A percentile compares a stretch with the other conserved stretches of the same genome.
These are phyloP conservation scores for Amyloporia xantha DNA, from an alignment of 768 basidiomycete species.

Conservation along the genomic window DNA sequence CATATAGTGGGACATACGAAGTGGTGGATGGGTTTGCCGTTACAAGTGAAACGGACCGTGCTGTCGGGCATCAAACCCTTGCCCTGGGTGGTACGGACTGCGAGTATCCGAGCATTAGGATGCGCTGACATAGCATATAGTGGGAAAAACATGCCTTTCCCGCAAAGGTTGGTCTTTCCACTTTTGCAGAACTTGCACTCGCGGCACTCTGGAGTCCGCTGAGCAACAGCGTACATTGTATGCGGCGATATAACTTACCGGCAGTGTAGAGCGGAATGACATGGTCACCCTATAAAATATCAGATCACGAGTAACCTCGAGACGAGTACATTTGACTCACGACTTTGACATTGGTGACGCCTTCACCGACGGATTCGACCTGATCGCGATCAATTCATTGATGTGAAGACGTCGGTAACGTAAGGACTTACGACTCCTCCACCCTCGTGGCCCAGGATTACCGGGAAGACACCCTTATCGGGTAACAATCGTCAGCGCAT, in stretches of 20 bases:
- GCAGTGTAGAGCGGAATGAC: constrained; percentile 97
- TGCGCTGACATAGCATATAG: background rate
- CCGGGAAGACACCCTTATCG: constrained; percentile 76
- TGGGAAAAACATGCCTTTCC: constrained; percentile 51
- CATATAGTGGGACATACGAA: constrained; percentile 53
- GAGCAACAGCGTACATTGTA: background rate
- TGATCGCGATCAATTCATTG: constrained; percentile 24
- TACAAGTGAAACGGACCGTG: constrained; percentile 81
- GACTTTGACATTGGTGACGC: constrained; percentile 72
- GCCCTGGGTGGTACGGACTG: constrained; percentile 91
- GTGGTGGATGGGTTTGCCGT: constrained; percentile 82
- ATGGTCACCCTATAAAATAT: constrained; percentile 68
- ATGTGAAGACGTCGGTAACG: background rate
- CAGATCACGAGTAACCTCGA: too few relatives aligned
- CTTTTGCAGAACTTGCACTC: constrained; percentile 99
- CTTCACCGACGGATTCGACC: constrained; percentile 97
- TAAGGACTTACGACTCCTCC: constrained; percentile 67
- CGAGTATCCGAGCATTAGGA: constrained; percentile 2
- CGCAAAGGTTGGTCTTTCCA: constrained; percentile 98
- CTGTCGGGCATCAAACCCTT: constrained; percentile 93
- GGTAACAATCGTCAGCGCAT: constrained; percentile 10
- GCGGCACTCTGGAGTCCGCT: constrained; percentile 53
- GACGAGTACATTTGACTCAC: constrained; percentile 27
- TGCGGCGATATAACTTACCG: constrained; percentile 35
- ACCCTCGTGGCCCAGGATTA: constrained; percentile 93